phyloP scores from a whole-genome alignment of 2,329 filamentous ascomycete species.

The Trichoderma brevicompactum region DNA sequence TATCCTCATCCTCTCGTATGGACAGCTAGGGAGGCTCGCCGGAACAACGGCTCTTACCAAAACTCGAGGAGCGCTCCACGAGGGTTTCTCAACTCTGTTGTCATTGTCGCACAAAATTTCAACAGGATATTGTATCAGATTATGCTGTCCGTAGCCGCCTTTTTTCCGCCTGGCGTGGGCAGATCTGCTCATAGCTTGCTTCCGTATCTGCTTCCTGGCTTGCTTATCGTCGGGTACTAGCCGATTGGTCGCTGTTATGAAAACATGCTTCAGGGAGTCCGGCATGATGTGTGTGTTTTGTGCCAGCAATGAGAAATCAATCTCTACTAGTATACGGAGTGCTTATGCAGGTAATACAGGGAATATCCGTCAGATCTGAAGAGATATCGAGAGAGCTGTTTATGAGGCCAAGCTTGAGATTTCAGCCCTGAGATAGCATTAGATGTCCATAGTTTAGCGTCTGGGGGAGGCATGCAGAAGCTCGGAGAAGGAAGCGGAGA shows the following conservation, averaged over 20 bases:
- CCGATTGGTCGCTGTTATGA: conserved; percentile 24
- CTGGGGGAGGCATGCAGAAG: not conserved
- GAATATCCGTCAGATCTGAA: not conserved
- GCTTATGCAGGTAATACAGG: not conserved
- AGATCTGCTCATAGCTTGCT: conserved; percentile 20
- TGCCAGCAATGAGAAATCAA: not conserved
- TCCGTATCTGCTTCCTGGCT: conserved; percentile 20
- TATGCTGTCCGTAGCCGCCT: conserved; percentile 22
- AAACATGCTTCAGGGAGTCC: not conserved
- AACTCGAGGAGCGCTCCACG: not conserved
- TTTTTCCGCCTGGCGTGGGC: conserved; percentile 17
- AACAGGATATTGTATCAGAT: conserved; percentile 17
- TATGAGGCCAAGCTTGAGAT: not conserved
- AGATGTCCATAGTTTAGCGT: not conserved
- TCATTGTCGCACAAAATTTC: not conserved
- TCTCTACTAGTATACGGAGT: not conserved
- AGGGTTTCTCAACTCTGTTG: not conserved
- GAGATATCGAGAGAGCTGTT: not conserved
- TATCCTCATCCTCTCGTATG: conserved; percentile 19
- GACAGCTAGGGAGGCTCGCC: not conserved
- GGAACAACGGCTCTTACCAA: not conserved
- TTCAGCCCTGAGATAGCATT: not conserved
- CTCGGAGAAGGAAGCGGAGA: not conserved
- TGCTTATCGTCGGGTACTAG: conserved; percentile 19
- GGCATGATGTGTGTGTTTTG: conserved; percentile 4